Evolutionary conservation across 1,284 basidiomycete species (phyloP).

Genomic region (Ceratobasidium papillatum): DNA sequence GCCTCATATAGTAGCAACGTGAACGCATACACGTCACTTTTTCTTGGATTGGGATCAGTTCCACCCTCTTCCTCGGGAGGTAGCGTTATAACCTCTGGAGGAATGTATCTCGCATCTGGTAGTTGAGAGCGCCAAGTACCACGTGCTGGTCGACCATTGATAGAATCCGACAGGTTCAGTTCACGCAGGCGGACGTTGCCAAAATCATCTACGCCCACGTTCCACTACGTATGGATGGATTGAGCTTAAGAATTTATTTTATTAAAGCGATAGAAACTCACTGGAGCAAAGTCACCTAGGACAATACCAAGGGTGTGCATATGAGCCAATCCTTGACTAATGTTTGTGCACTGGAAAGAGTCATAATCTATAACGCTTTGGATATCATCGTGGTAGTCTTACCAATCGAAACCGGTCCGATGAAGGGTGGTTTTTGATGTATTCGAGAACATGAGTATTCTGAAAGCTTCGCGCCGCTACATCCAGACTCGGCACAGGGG

Average conservation of each 20-base stretch:
- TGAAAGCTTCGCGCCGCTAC: background rate
- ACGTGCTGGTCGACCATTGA: background rate
- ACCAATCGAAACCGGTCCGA: conserved; percentile 11
- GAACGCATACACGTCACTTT: conserved; percentile 27
- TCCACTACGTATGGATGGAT: background rate
- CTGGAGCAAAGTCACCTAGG: conserved; percentile 21
- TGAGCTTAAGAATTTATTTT: too few species aligned
- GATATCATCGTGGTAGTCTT: background rate
- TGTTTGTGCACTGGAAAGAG: background rate
- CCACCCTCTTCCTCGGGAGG: conserved; percentile 8
- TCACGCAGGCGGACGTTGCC: conserved; percentile 4
- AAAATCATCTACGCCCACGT: conserved; percentile 4
- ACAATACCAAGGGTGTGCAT: conserved; percentile 3
- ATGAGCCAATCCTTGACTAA: conserved; percentile 6
- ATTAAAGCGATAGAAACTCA: too few species aligned
- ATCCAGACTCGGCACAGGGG: background rate
- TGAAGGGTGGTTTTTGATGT: background rate
- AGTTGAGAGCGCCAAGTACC: conserved; percentile 19
- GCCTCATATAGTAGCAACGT: conserved; percentile 14
- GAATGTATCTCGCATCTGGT: conserved; percentile 19
- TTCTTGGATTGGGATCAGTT: conserved; percentile 22
- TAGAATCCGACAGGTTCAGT: background rate
- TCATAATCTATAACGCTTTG: background rate
- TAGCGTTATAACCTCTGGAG: conserved; percentile 15
- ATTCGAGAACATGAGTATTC: conserved; percentile 15